Conservation (phyloP, 2,329 filamentous ascomycete genomes). For the Cryphonectria carpinicola region DNA sequence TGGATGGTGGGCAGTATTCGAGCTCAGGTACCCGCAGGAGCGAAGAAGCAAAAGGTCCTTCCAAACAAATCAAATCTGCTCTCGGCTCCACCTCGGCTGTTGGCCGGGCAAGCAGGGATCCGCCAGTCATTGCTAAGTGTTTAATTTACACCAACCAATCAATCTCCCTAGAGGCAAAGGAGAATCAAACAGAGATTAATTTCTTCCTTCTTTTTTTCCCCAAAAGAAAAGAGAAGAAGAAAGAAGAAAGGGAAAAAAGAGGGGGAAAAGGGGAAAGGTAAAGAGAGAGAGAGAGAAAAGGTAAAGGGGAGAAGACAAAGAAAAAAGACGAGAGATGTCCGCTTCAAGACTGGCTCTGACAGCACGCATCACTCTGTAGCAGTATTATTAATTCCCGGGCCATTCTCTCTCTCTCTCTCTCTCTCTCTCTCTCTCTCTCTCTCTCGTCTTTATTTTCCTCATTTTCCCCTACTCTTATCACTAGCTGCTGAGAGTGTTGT, state of each 20-base stretch:
- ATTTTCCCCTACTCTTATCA: too few relatives aligned
- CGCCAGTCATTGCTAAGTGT: not conserved
- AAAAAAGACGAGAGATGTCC: not conserved
- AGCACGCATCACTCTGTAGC: not conserved
- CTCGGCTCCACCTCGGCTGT: constrained; percentile 11
- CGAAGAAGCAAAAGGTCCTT: not conserved
- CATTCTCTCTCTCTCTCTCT: too few relatives aligned
- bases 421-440: too few relatives aligned
- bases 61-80: constrained; percentile 7
- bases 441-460: too few relatives aligned
- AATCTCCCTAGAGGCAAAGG: not conserved
- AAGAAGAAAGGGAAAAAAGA: not conserved
- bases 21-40: not conserved
- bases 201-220: too few relatives aligned
- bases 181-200: not conserved
- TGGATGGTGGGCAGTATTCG: not conserved
- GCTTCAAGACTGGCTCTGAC: not conserved
- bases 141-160: not conserved
- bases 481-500: too few relatives aligned
- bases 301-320: not conserved
- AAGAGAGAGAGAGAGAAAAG: too few relatives aligned
- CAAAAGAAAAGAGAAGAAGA: too few relatives aligned
- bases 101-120: constrained; percentile 8
- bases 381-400: not conserved
- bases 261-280: too few relatives aligned